phyloP scores from a whole-genome alignment of 2,329 filamentous ascomycete species.

The Dactylellina sp. region DNA sequence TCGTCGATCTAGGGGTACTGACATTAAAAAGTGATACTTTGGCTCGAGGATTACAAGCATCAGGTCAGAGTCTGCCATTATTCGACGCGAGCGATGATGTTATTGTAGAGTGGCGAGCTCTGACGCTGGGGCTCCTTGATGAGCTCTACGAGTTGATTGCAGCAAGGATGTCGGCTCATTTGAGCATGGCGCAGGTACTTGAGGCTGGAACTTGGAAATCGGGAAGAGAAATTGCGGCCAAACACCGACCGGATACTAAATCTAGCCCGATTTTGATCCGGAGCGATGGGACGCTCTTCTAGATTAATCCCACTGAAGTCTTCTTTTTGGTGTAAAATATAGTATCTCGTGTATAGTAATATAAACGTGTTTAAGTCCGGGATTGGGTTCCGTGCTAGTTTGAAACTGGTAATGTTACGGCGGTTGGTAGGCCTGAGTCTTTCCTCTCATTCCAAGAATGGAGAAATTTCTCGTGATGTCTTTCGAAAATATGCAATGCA shows the following conservation, averaged over 20 bases:
- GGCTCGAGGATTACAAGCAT: slow-evolving; percentile 77
- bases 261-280: slow-evolving; percentile 63
- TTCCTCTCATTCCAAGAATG: slow-evolving; percentile 3
- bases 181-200: slow-evolving; percentile 87
- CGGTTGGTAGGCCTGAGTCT: background rate
- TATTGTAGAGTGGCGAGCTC: slow-evolving; percentile 81
- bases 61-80: slow-evolving; percentile 77
- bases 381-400: background rate
- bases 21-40: slow-evolving; percentile 78
- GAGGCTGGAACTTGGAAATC: slow-evolving; percentile 99
- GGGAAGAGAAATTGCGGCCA: slow-evolving; percentile 61
- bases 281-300: slow-evolving; percentile 65
- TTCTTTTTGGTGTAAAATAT: background rate
- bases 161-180: slow-evolving; percentile 72
- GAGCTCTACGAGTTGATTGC: slow-evolving; percentile 78
- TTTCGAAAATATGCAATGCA: slow-evolving; percentile 11
- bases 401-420: background rate
- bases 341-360: background rate
- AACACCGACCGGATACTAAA: slow-evolving; percentile 50
- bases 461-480: slow-evolving; percentile 9
- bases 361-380: too few relatives aligned
- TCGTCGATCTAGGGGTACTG: slow-evolving; percentile 85
- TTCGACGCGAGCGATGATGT: slow-evolving; percentile 80
- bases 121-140: slow-evolving; percentile 80
- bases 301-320: slow-evolving; percentile 26